Evolutionary conservation across 2,329 filamentous ascomycete species (phyloP), one percentile per base, ranked within the genome.

Genomic region (Epichloe gansuensis): DNA sequence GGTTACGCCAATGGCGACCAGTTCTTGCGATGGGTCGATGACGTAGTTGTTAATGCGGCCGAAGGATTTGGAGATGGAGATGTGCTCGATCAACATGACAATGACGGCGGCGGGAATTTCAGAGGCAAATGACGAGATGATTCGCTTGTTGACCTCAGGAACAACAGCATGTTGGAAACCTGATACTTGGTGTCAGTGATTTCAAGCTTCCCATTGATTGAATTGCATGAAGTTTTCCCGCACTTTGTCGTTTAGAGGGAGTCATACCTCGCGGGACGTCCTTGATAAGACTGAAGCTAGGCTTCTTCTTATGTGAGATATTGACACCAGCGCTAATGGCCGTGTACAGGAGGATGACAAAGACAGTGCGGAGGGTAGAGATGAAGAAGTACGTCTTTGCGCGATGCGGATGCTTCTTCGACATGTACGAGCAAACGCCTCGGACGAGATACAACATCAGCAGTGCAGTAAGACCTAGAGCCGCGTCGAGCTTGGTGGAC

Each of bases 41-140:
- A 79, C 81, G 66, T 90, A 90, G 71, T 88, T 87, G 73, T 89
- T 89, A 63, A 89, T 76, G 54, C 85, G 77, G 49, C 85, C 85
- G 59, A 90, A 90, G 0, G 85, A 89, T 67, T 90, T 90, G 39
- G 85, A 84, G 57, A 90, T 89, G 51, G 86, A 84, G 57, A 90
- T 89, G 64, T 90, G 85, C 68, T 90, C 85, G 52, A 89, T 86
- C 34, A 89, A 73, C 52, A 90, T 73, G 46, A 90, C 87, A 56
- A 90, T 90, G 53, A 89, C 79, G 1, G 83, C 80, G 11, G 82
- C 82, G 0, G 87, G 86, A 9, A 90, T 69, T 55, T 93, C 76
- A 31, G 73, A 72, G 2, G 75, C 73, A 57, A 90, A 84, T 3
- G 80, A 68, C 1, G 69, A 71, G 63, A 91, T 76, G 56, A 90